Conservation (phyloP, 2,329 filamentous ascomycete genomes). For the Ophiostoma sp. region DNA sequence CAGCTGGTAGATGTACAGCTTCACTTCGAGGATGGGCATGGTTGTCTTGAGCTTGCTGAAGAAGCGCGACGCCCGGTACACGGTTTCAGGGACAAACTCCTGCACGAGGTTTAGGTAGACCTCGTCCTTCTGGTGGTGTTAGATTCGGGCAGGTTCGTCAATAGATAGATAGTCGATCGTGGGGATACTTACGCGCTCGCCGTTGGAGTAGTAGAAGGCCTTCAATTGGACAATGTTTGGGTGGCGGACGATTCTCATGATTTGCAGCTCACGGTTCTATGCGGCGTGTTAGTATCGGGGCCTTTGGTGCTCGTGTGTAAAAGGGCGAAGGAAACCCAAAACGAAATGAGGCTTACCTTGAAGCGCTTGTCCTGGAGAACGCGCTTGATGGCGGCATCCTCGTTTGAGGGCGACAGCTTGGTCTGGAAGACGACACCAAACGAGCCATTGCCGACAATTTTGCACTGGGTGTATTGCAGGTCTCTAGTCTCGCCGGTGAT, state of each 20-base stretch:
- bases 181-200: slow-evolving; percentile 69
- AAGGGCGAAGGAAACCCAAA: no score
- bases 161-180: no score
- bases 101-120: slow-evolving; percentile 98
- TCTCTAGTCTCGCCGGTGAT: slow-evolving; percentile 94
- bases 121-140: slow-evolving; percentile 72
- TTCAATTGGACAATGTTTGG: slow-evolving; percentile 99
- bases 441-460: slow-evolving; percentile 98
- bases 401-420: slow-evolving; percentile 93
- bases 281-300: neutral
- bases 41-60: slow-evolving; percentile 99
- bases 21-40: slow-evolving; percentile 97
- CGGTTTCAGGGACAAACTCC: slow-evolving; percentile 96
- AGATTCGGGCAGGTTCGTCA: slow-evolving; percentile 18
- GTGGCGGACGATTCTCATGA: slow-evolving; percentile 98
- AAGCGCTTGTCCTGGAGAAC: slow-evolving; percentile 99
- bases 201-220: slow-evolving; percentile 99
- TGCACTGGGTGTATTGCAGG: slow-evolving; percentile 97
- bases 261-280: slow-evolving; percentile 97
- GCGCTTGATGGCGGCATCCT: slow-evolving; percentile 98
- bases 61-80: slow-evolving; percentile 95
- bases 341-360: slow-evolving; percentile 60
- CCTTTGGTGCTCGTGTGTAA: no score
- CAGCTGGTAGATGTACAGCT: slow-evolving; percentile 98
- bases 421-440: slow-evolving; percentile 99